Evolutionary conservation across 495 filamentous ascomycete species (phyloP), one percentile per base, ranked within the genome.

Genomic region (Penicillium diatomitis): DNA sequence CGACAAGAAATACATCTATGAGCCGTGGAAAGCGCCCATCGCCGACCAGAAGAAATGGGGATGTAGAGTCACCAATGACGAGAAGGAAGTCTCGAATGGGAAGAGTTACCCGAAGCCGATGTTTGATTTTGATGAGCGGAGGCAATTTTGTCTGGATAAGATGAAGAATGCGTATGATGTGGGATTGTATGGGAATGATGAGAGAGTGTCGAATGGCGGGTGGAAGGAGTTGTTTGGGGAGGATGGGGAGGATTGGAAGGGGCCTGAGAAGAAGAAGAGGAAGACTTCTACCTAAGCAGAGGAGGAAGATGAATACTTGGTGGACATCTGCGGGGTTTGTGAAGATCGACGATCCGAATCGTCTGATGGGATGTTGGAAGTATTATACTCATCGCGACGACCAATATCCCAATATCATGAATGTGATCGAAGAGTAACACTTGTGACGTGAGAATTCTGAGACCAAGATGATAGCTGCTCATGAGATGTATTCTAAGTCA

Each of bases 1-100:
- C 45, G 70, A 78, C 36, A 74, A 77, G 53, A 86, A 85, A 52
- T 86, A 73, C 48, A 85, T 88, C 36, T 88, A 84, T 51, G 83
- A 87, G 69, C 84, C 84, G 5, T 86, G 83, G 82, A 83, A 78
- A 50, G 79, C 83, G 49, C 78, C 77, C 5, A 73, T 77, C 30
- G 63, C 64, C 12, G 81, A 83, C 53, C 78, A 83, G 63, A 80
- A 74, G 53, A 71, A 69, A 47, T 81, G 79, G 42, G 73, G 76
- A 0, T 81, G 82, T 40, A 52, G 71, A 31, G 64, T 86, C 31
- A 75, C 71, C 29, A 76, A 78, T 0, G 76, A 80, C 54, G 77
- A 72, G 5, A 60, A 63, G 20, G 20, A 20, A 0, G 38, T 54
- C 6, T 67, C 67, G 5, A 53, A 50, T 3, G 66, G 59, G n/a